These are phyloP conservation scores for Pseudohyphozyma bogoriensis DNA, from an alignment of 768 basidiomycete genomes.

Conservation along the genomic window DNA sequence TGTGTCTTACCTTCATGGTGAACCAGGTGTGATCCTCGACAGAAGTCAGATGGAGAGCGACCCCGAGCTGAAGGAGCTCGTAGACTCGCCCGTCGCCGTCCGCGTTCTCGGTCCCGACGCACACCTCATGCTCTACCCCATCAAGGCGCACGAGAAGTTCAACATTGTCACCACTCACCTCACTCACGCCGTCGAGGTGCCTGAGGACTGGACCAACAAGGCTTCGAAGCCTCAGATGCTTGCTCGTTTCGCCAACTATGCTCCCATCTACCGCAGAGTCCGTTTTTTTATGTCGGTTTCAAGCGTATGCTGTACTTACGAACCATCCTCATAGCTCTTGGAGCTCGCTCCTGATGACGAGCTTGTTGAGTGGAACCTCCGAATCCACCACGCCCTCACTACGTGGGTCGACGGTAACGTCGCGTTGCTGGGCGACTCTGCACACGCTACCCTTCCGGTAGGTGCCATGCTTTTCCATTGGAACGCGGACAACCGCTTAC, in stretches of 20 bases:
- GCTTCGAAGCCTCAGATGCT: background rate
- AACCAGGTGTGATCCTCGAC: background rate
- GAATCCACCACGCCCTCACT: constrained; percentile 15
- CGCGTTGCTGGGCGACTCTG: background rate
- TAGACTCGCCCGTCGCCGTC: constrained; percentile 54
- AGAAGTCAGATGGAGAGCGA: background rate
- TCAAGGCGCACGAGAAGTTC: constrained; percentile 1
- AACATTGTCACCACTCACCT: constrained; percentile 3
- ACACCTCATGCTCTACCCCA: background rate
- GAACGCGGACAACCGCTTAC: constrained; percentile 3
- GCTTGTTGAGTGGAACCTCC: constrained; percentile 39
- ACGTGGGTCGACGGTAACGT: background rate
- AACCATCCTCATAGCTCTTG: background rate
- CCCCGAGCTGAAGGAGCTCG: constrained; percentile 48
- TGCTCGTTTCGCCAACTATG: background rate
- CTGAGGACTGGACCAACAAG: constrained; percentile 2
- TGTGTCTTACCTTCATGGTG: background rate
- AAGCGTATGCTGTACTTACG: background rate
- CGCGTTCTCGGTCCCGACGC: constrained; percentile 61
- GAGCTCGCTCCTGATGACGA: constrained; percentile 49
- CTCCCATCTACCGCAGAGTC: background rate
- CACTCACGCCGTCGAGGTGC: background rate
- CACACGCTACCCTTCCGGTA: background rate
- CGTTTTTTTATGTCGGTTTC: too few species aligned
- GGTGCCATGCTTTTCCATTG: background rate